Evolutionary conservation across 805 yeast species (phyloP), one percentile per base, ranked within the genome.

Genomic region (Kluyveromyces dobzhanskii): DNA sequence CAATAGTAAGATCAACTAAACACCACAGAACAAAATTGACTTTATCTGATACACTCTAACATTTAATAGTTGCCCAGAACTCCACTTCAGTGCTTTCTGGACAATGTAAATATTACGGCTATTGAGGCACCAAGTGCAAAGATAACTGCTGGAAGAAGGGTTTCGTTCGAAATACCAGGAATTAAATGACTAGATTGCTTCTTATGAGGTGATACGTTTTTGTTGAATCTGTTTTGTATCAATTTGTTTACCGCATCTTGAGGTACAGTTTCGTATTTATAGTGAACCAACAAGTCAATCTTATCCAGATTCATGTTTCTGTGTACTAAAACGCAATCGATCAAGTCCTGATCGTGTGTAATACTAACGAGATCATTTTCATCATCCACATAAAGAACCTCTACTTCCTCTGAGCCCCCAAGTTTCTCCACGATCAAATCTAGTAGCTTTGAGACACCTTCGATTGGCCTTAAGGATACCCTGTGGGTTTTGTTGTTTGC

Each of bases 341-440:
- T 52, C 41, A 86, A 68, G 53, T 86, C 95, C 49, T 71, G 72
- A 50, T 80, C 82, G 3, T 82, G 71, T 0, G 92, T 81, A 28
- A 86, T 75, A 1, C 85, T 78, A 17, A 86, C 84, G 11, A 80
- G 63, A 54, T 86, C 95, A 11, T 84, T 82, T 51, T 86, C 95
- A 51, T 85, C 94, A 51, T 86, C 95, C 23, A 78, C 56, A 48
- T 85, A 85, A 40, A 87, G 78, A 38, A 85, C 72, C 0, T 85
- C 86, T 58, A 76, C 80, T 1, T 43, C 49, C 6, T 62, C 65
- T 4, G 44, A 30, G 13, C 21, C 33, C 13, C 69, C 67, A 3
- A 73, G 45, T 4, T 49, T 40, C 5, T 47, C 57, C 19, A 56
- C 44, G 17, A 71, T 61, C 17, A 53, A 44, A 2, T 55, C 53